Percentiles rank a stretch among this genome's conserved stretches.
Conservation (phyloP, 2,329 filamentous ascomycete genomes). For the Juglanconis oblonga region DNA sequence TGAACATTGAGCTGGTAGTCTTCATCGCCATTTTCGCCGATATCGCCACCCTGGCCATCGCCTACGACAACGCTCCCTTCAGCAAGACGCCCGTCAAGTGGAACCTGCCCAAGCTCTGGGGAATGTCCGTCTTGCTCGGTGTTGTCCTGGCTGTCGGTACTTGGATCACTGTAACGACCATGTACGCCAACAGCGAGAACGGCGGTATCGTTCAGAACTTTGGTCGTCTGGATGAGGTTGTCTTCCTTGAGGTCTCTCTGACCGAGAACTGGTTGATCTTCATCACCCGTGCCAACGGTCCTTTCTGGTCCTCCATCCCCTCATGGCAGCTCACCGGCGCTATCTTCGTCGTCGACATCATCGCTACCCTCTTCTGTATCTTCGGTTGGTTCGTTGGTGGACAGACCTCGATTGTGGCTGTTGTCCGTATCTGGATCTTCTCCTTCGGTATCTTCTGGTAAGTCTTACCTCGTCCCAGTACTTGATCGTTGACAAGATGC, state of each 20-base stretch:
- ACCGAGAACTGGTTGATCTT: slow-evolving; percentile 97
- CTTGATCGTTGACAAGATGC: not conserved
- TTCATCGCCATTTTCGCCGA: slow-evolving; percentile 96
- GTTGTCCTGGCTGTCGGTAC: slow-evolving; percentile 77
- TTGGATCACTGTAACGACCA: slow-evolving; percentile 86
- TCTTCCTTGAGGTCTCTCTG: slow-evolving; percentile 87
- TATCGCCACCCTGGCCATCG: slow-evolving; percentile 86
- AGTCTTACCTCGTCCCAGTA: not conserved
- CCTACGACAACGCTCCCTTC: slow-evolving; percentile 89
- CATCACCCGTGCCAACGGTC: slow-evolving; percentile 89
- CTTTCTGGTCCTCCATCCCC: slow-evolving; percentile 86
- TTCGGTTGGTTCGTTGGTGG: slow-evolving; percentile 77
- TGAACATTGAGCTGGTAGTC: slow-evolving; percentile 85
- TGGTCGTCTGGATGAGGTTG: slow-evolving; percentile 74
- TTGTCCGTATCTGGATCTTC: slow-evolving; percentile 88
- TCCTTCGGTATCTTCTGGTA: slow-evolving; percentile 75
- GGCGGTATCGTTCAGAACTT: slow-evolving; percentile 90
- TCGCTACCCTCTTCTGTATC: slow-evolving; percentile 81
- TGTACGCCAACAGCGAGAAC: slow-evolving; percentile 65
- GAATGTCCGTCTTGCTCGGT: slow-evolving; percentile 82
- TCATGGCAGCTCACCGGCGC: slow-evolving; percentile 81
- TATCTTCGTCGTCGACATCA: slow-evolving; percentile 76
- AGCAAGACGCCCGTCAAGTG: slow-evolving; percentile 87
- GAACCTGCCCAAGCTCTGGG: slow-evolving; percentile 93
- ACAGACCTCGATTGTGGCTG: slow-evolving; percentile 74